A percentile compares a stretch with the other conserved stretches of the same genome.
Evolutionary conservation across 257 asterid genomes (phyloP).

Genomic region (Nicotiana obtusifolia): DNA sequence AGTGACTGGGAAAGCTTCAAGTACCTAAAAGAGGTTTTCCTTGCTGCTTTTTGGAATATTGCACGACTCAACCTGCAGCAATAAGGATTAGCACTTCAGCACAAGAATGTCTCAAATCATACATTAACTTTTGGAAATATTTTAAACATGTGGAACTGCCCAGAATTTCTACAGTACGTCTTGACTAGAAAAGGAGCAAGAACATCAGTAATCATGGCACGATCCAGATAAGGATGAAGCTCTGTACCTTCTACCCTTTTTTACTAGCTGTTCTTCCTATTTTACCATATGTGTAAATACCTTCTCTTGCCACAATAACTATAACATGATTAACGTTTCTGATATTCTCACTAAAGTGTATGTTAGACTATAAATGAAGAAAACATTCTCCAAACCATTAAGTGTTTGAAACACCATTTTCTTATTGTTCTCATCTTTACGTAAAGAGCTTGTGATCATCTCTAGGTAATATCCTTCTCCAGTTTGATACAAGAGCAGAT

Average conservation of each 20-base stretch:
- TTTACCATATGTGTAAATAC: background rate
- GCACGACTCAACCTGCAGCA: background rate
- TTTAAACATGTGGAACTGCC: conserved; percentile 6
- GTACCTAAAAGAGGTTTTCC: background rate
- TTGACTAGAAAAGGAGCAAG: background rate
- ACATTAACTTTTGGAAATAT: background rate
- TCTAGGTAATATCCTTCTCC: background rate
- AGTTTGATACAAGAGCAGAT: background rate
- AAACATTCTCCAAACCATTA: background rate
- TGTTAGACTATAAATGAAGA: background rate
- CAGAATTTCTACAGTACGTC: background rate
- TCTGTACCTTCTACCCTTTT: conserved; percentile 4
- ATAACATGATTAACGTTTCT: background rate
- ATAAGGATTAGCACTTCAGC: background rate
- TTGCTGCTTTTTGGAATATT: background rate
- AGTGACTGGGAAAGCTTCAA: background rate
- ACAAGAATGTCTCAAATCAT: conserved; percentile 7
- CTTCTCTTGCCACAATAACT: background rate
- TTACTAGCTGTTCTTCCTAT: conserved; percentile 2
- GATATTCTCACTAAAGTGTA: background rate
- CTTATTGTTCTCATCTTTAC: background rate
- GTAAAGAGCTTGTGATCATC: background rate
- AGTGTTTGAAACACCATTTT: background rate
- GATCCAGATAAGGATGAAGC: background rate
- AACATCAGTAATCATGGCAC: background rate